These are phyloP conservation scores for Anthracocystis panici-leucophaei DNA, from an alignment of 1,284 basidiomycete genomes.

Conservation along the genomic window DNA sequence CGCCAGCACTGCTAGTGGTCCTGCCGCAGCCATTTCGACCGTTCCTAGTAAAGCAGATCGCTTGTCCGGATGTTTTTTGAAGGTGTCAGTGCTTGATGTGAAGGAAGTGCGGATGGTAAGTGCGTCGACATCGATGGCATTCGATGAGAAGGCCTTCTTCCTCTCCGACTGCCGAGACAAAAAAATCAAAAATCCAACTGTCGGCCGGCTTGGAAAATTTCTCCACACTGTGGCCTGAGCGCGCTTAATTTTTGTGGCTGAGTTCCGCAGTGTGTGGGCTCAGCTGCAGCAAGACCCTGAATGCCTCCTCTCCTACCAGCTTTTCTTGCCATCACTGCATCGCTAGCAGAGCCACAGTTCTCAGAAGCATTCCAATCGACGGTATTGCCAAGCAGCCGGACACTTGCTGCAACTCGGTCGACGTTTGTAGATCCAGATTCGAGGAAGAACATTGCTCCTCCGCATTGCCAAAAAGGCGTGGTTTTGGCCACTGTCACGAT, in stretches of 20 bases:
- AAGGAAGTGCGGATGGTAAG: slow-evolving; percentile 2
- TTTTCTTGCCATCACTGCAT: background rate
- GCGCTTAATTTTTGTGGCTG: slow-evolving; percentile 10
- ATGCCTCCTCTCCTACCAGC: background rate
- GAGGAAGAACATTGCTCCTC: too few relatives aligned
- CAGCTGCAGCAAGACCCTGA: slow-evolving; percentile 34
- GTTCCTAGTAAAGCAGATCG: background rate
- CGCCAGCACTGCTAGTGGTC: slow-evolving; percentile 9
- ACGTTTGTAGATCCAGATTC: too few relatives aligned
- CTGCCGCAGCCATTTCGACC: slow-evolving; percentile 5
- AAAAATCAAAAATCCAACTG: background rate
- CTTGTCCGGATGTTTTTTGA: background rate
- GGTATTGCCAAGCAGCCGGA: too few relatives aligned
- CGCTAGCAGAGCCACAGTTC: background rate
- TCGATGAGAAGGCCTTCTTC: background rate
- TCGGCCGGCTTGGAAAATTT: slow-evolving; percentile 23
- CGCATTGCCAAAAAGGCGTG: too few relatives aligned
- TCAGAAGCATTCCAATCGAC: background rate
- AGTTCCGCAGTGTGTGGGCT: slow-evolving; percentile 13
- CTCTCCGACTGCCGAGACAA: slow-evolving; percentile 22
- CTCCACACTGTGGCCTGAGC: slow-evolving; percentile 13
- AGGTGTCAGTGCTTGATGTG: background rate
- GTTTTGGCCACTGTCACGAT: too few relatives aligned
- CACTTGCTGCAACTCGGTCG: too few relatives aligned
- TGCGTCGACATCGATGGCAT: slow-evolving; percentile 1